These are phyloP conservation scores for Phytophthora multivora DNA, from an alignment of 352 stramenopile species.

Conservation along the genomic window DNA sequence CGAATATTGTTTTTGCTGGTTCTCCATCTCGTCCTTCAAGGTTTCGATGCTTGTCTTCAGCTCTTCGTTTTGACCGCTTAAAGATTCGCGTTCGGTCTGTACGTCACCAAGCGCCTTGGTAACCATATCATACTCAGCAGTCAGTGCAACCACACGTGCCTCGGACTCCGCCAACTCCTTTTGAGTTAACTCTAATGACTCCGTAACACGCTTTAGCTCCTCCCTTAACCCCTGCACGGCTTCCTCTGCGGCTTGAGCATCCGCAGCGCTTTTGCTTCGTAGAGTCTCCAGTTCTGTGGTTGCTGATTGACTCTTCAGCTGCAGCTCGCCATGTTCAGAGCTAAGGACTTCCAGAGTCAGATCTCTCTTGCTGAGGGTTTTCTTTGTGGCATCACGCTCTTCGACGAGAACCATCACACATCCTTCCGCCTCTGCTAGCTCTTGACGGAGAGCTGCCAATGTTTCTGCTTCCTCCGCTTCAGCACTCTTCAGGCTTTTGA, in stretches of 20 bases:
- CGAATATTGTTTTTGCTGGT: constrained; percentile 20
- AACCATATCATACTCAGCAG: constrained; percentile 22
- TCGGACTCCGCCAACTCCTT: constrained; percentile 25
- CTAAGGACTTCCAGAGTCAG: constrained; percentile 39
- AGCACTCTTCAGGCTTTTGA: constrained; percentile 11
- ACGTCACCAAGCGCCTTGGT: constrained; percentile 14
- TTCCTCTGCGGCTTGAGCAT: constrained; percentile 30
- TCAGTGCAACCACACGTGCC: constrained; percentile 16
- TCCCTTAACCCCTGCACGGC: constrained; percentile 16
- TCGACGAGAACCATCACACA: constrained; percentile 42
- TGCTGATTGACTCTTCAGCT: constrained; percentile 43
- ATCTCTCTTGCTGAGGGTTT: constrained; percentile 36
- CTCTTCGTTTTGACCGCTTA: constrained; percentile 17
- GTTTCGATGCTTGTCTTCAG: constrained; percentile 10
- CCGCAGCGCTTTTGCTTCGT: constrained; percentile 19
- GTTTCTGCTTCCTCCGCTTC: constrained; percentile 22
- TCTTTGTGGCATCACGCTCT: constrained; percentile 41
- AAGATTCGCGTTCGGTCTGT: constrained; percentile 13
- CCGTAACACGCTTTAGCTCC: constrained; percentile 12
- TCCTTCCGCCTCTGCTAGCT: constrained; percentile 38
- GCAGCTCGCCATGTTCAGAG: constrained; percentile 42
- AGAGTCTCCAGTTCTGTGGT: constrained; percentile 35
- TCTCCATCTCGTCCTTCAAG: constrained; percentile 23
- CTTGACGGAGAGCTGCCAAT: constrained; percentile 27
- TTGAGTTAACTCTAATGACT: constrained; percentile 23